These are phyloP conservation scores for Microglena sp. DNA, from an alignment of 139 green algal genomes.

Conservation along the genomic window DNA sequence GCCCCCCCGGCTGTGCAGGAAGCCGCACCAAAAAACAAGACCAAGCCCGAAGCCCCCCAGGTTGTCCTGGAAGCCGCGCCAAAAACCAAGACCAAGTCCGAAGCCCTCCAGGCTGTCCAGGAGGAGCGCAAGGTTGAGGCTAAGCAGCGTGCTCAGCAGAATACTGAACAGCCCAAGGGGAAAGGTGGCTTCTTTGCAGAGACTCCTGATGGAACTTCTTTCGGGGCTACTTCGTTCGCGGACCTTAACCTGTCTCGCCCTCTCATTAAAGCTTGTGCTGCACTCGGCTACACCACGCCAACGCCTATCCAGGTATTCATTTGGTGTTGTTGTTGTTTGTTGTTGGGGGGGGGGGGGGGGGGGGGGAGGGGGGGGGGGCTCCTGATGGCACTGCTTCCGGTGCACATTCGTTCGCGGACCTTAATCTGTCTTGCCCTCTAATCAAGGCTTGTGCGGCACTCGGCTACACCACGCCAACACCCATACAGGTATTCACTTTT, in stretches of 20 bases:
- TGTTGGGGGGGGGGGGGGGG: too few species aligned
- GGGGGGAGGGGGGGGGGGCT: too few species aligned
- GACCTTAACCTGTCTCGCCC: conserved; percentile 86
- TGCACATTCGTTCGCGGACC: conserved; percentile 63
- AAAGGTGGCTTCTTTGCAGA: conserved; percentile 43
- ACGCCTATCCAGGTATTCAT: conserved; percentile 86
- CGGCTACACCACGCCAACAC: conserved; percentile 81
- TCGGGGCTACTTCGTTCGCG: conserved; percentile 60
- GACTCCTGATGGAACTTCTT: conserved; percentile 50
- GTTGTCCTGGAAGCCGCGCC: neutral
- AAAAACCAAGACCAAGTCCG: neutral
- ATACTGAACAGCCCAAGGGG: neutral
- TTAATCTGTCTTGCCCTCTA: conserved; percentile 82
- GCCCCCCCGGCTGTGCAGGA: too few species aligned
- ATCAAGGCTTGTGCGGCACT: conserved; percentile 68
- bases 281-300: conserved; percentile 79
- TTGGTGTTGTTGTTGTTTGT: too few species aligned
- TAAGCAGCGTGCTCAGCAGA: conserved; percentile 13
- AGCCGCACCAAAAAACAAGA: neutral
- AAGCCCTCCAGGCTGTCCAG: neutral
- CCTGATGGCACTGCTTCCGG: conserved; percentile 54
- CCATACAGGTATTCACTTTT: too few species aligned
- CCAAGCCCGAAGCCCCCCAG: neutral
- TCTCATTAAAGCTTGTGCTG: conserved; percentile 69
- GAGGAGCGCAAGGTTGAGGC: neutral